Conservation (phyloP, 1,284 basidiomycete genomes). For the Austroboletus olivaceoglutinosus region DNA sequence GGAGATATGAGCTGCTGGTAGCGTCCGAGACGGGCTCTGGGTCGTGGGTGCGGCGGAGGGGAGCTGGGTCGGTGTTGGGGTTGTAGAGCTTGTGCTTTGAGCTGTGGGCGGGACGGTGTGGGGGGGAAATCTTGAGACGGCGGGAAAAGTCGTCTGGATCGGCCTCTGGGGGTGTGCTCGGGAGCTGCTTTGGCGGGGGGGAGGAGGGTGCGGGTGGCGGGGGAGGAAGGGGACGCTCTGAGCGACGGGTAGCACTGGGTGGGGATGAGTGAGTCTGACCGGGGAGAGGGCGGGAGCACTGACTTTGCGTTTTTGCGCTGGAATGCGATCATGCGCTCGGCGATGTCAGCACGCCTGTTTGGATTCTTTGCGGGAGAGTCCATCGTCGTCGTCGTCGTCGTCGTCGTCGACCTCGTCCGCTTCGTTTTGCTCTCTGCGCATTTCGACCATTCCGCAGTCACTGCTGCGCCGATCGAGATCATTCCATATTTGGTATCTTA, state of each 20-base stretch:
- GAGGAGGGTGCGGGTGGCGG: constrained; percentile 26
- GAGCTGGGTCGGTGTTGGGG: constrained; percentile 65
- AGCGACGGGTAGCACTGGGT: constrained; percentile 46
- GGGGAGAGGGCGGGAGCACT: constrained; percentile 25
- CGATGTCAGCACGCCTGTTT: constrained; percentile 69
- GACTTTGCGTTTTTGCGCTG: constrained; percentile 63
- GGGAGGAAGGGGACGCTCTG: constrained; percentile 40
- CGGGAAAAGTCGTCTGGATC: constrained; percentile 71
- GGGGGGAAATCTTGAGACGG: constrained; percentile 61
- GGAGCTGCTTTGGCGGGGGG: constrained; percentile 27
- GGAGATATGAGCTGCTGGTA: constrained; percentile 51
- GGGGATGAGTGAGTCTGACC: constrained; percentile 5
- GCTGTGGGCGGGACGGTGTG: constrained; percentile 39
- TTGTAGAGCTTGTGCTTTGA: constrained; percentile 60
- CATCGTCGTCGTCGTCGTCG: neutral
- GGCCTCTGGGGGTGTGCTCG: constrained; percentile 44
- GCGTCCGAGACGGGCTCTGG: constrained; percentile 60
- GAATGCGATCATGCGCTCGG: constrained; percentile 63
- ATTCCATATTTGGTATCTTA: constrained; percentile 18
- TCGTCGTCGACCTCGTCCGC: neutral
- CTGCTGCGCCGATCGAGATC: constrained; percentile 36
- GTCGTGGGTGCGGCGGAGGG: constrained; percentile 58
- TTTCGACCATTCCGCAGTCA: constrained; percentile 30
- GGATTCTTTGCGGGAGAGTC: no score
- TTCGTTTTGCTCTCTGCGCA: constrained; percentile 23